phyloP scores from a whole-genome alignment of 805 yeast species.

The Yarrowia sp. region DNA sequence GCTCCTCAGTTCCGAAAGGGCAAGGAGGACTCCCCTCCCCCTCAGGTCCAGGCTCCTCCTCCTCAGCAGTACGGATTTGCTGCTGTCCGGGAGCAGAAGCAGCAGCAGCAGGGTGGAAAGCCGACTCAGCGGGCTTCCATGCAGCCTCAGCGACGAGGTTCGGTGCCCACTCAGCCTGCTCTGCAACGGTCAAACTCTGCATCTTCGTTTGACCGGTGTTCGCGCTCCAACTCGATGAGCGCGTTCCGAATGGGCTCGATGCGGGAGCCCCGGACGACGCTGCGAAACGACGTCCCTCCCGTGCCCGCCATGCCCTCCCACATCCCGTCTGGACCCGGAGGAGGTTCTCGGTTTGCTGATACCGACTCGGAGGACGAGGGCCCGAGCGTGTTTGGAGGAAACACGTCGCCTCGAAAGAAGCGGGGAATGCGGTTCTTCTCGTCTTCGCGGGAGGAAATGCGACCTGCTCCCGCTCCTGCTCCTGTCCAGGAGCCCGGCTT shows the following conservation, averaged over 20 bases:
- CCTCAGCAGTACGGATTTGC: slow-evolving; percentile 11
- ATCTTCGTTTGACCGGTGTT: slow-evolving; percentile 24
- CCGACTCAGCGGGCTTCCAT: neutral
- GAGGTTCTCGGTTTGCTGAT: slow-evolving; percentile 12
- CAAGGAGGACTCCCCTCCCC: neutral
- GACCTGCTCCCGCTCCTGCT: neutral
- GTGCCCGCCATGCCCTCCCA: slow-evolving; percentile 5
- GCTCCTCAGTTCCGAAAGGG: slow-evolving; percentile 19
- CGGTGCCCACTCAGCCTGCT: neutral
- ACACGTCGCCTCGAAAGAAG: slow-evolving; percentile 15
- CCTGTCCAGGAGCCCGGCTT: neutral
- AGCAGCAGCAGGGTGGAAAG: neutral
- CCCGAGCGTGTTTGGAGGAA: neutral
- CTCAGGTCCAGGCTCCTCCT: neutral
- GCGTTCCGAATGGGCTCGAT: slow-evolving; percentile 27
- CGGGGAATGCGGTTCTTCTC: slow-evolving; percentile 22
- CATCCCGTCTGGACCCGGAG: neutral
- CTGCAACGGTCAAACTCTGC: slow-evolving; percentile 25
- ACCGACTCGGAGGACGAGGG: slow-evolving; percentile 17
- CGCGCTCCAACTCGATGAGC: slow-evolving; percentile 12
- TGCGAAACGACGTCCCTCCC: slow-evolving; percentile 22
- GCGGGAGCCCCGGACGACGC: slow-evolving; percentile 25
- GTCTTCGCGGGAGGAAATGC: slow-evolving; percentile 14
- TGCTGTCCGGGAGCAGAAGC: slow-evolving; percentile 14
- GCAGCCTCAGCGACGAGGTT: slow-evolving; percentile 23